A percentile compares a stretch with the other conserved stretches of the same genome.
phyloP scores from a whole-genome alignment of 148 eudicot species.

The Limonium bicolor region DNA sequence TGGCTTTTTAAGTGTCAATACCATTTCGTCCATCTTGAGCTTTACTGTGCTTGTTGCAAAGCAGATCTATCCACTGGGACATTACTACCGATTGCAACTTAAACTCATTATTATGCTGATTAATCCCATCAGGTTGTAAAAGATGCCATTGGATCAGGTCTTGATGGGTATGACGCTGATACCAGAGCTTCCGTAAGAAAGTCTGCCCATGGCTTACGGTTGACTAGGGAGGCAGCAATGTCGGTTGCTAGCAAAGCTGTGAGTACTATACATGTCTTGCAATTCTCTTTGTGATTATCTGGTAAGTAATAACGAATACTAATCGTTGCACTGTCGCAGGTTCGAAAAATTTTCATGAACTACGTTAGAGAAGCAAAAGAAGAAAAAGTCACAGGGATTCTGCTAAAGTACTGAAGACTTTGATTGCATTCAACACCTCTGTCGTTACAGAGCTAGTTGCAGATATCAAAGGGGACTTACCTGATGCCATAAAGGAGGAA shows the following conservation, averaged over 20 bases:
- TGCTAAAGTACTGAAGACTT: slow-evolving; percentile 58
- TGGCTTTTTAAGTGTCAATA: no score
- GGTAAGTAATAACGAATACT: no score
- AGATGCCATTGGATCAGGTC: slow-evolving; percentile 78
- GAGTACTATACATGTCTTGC: neutral
- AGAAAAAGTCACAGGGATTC: slow-evolving; percentile 51
- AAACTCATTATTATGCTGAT: no score
- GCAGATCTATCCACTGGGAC: no score
- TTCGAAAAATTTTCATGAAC: slow-evolving; percentile 51
- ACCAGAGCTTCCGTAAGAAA: slow-evolving; percentile 60
- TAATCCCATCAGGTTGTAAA: slow-evolving; percentile 81
- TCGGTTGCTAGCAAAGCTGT: slow-evolving; percentile 92
- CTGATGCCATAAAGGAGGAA: slow-evolving; percentile 35
- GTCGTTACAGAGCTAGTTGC: slow-evolving; percentile 74
- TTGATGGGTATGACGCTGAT: slow-evolving; percentile 71
- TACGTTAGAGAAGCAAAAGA: slow-evolving; percentile 65
- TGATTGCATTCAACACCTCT: slow-evolving; percentile 72
- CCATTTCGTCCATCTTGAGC: no score
- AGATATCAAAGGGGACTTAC: slow-evolving; percentile 75
- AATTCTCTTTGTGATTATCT: neutral
- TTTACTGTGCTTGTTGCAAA: neutral
- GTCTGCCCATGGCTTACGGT: slow-evolving; percentile 95
- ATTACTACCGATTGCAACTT: no score
- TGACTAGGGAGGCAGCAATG: slow-evolving; percentile 84
- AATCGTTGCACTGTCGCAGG: no score